A percentile compares a stretch with the other conserved stretches of the same genome.
Evolutionary conservation across 2,329 filamentous ascomycete genomes (phyloP).

Genomic region (Ophiognomonia clavigignenti-juglandacearum): DNA sequence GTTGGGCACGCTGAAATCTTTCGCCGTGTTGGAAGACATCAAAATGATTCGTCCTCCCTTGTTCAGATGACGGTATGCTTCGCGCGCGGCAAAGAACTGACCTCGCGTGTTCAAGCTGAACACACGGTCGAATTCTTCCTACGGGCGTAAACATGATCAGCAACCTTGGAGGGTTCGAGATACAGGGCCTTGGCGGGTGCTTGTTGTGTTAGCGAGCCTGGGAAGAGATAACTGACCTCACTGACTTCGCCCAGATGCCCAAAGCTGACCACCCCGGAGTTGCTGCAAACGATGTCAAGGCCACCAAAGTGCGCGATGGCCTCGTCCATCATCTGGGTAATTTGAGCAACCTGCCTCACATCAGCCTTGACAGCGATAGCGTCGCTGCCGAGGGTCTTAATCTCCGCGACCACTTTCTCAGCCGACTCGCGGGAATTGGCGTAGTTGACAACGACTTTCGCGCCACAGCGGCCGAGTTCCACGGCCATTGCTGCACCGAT

Average conservation of each 20-base stretch:
- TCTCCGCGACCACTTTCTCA: constrained; percentile 59
- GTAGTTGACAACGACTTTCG: constrained; percentile 64
- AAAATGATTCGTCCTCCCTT: constrained; percentile 66
- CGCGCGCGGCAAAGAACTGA: constrained; percentile 68
- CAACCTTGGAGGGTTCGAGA: too few relatives aligned
- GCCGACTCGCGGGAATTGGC: constrained; percentile 61
- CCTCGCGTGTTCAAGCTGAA: constrained; percentile 64
- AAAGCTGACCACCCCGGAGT: constrained; percentile 65
- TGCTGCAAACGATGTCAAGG: constrained; percentile 66
- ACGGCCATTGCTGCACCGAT: constrained; percentile 63
- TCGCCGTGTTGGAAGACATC: constrained; percentile 66
- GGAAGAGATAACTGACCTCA: too few relatives aligned
- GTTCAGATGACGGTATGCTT: constrained; percentile 65
- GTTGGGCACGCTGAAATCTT: constrained; percentile 63
- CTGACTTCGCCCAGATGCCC: constrained; percentile 64
- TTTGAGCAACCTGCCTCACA: constrained; percentile 60
- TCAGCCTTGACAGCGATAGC: constrained; percentile 65
- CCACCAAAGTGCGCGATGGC: constrained; percentile 60
- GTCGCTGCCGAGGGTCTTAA: constrained; percentile 59
- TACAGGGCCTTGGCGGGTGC: too few relatives aligned
- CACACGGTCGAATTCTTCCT: constrained; percentile 68
- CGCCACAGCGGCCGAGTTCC: constrained; percentile 60
- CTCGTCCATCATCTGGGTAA: constrained; percentile 57
- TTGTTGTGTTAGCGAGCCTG: too few relatives aligned
- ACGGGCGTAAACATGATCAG: too few relatives aligned